Percentiles rank a stretch among this genome's conserved stretches.
Conservation (phyloP, 257 asterid genomes). For the Solanum chilense region DNA sequence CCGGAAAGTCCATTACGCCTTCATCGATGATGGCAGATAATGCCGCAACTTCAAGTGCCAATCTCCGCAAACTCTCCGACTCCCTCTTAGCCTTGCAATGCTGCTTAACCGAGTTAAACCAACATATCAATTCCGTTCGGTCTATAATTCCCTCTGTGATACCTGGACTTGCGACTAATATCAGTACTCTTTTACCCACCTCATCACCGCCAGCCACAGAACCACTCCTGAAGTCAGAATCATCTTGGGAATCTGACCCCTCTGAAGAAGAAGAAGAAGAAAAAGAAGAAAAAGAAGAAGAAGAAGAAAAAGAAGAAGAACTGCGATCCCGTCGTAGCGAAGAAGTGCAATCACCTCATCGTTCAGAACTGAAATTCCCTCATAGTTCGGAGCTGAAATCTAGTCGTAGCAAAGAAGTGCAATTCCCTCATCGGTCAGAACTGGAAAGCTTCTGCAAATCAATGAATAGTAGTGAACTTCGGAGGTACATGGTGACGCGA, state of each 20-base stretch:
- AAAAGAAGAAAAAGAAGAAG: not conserved
- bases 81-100: conserved; percentile 41
- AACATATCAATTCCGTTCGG: conserved; percentile 42
- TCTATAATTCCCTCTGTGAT: conserved; percentile 27
- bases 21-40: not conserved
- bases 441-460: conserved; percentile 36
- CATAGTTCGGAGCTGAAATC: too few relatives aligned
- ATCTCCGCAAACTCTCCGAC: conserved; percentile 31
- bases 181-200: not conserved
- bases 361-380: not conserved
- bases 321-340: not conserved
- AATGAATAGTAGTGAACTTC: conserved; percentile 42
- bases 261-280: not conserved
- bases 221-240: not conserved
- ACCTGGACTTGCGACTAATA: conserved; percentile 7
- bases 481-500: conserved; percentile 31
- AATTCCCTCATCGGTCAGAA: not conserved
- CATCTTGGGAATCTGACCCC: not conserved
- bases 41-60: conserved; percentile 13
- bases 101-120: conserved; percentile 46
- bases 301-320: too few relatives aligned
- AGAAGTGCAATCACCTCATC: not conserved
- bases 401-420: not conserved
- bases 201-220: not conserved
- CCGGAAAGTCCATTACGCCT: not conserved